Conservation (phyloP, 352 stramenopile genomes). For the Blastocystis sp. region DNA sequence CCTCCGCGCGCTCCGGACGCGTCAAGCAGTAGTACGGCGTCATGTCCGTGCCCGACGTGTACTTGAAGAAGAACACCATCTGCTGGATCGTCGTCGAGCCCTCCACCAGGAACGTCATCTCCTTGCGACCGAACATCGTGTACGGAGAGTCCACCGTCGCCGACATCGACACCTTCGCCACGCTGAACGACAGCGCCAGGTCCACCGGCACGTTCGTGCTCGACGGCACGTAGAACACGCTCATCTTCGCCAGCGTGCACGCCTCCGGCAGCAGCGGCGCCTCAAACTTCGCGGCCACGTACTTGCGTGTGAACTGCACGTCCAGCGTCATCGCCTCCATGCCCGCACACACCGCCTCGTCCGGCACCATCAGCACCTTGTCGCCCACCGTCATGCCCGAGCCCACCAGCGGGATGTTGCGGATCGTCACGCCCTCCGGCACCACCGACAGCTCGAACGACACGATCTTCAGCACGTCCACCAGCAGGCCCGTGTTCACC, state of each 20-base stretch:
- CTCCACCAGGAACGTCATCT: constrained; percentile 61
- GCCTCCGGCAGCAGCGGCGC: constrained; percentile 31
- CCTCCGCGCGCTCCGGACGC: constrained; percentile 35
- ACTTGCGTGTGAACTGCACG: constrained; percentile 4
- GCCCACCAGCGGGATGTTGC: constrained; percentile 23
- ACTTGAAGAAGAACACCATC: constrained; percentile 68
- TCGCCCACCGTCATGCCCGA: constrained; percentile 19
- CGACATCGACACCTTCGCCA: constrained; percentile 22
- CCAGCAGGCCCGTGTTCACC: constrained; percentile 6
- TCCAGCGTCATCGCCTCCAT: not conserved
- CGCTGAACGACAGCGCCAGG: not conserved
- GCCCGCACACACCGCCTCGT: constrained; percentile 28
- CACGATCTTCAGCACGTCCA: constrained; percentile 37
- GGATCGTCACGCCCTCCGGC: constrained; percentile 43
- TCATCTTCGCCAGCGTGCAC: constrained; percentile 43
- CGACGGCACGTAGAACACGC: constrained; percentile 39
- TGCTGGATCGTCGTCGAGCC: constrained; percentile 60
- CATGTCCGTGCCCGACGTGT: not conserved
- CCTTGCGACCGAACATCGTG: constrained; percentile 39
- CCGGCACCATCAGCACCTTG: constrained; percentile 34
- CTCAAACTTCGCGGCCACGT: constrained; percentile 19
- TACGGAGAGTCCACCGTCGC: constrained; percentile 30
- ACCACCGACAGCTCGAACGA: constrained; percentile 49
- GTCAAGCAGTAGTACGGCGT: constrained; percentile 23
- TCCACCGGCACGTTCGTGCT: constrained; percentile 17